Evolutionary conservation across 2,329 filamentous ascomycete genomes (phyloP), one percentile per base, ranked within the genome.

Genomic region (Grosmannia penicillata): DNA sequence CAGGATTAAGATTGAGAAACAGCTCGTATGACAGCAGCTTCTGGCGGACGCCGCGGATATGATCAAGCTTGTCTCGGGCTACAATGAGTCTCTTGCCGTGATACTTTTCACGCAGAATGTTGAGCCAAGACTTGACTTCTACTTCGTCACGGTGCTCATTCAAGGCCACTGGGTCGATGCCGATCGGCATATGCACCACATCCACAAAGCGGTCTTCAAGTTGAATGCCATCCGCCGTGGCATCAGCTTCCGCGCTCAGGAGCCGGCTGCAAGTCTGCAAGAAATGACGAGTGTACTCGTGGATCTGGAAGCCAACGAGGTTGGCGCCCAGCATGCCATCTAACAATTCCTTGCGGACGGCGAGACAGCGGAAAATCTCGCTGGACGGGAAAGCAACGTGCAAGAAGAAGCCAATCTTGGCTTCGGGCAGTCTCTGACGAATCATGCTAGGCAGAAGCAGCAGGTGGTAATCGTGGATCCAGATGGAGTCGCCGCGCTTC

Each of bases 341-440:
- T 2, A 96, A 70, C 9, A 96, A 70, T 57, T 94, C 74, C 48
- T 82, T 87, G 42, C 89, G 81, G 10, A 85, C 78, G 3, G 89
- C 83, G 18, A 96, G 63, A 56, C 89, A 96, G 34, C 89, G 75
- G 61, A 96, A 96, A 1, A 96, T 85, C 53, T 96, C 89, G 0
- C 89, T 95, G 0, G 89, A 95, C 1, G 89, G 89, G 57, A 96
- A 96, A 0, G 89, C 86, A 22, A 86, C 85, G 54, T 96, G 89
- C 14, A 96, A 63, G 62, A 95, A 96, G 63, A 96, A 91, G 10
- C 89, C 89, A 49, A 96, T 95, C 61, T 93, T 82, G 14, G 89
- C 89, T 47, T 95, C 85, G 0, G 89, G 87, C 9, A 91, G 68
- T 64, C 87, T 82, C 60, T 93, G 78, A 22, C 89, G 82, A 33